Conservation (phyloP, 768 basidiomycete species). For the Neoboletus magnificus region DNA sequence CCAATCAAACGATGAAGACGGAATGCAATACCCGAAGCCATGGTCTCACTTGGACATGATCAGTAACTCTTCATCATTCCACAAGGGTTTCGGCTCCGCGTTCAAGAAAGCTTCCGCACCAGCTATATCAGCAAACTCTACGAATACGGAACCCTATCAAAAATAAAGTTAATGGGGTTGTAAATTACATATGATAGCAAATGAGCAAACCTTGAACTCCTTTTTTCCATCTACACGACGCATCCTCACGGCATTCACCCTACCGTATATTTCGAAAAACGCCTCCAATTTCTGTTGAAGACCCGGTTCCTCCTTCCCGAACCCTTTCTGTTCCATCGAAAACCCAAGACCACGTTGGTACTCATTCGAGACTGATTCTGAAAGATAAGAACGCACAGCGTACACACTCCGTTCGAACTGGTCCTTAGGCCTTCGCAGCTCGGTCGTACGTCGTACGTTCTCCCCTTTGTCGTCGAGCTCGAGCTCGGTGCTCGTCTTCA, state of each 20-base stretch:
- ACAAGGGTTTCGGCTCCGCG: conserved; percentile 78
- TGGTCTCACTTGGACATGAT: conserved; percentile 80
- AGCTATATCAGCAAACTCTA: conserved; percentile 75
- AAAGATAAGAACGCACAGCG: conserved; percentile 58
- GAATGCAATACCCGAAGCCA: neutral
- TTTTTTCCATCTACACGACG: conserved; percentile 74
- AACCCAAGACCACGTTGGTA: neutral
- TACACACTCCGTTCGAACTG: conserved; percentile 85
- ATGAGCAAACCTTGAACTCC: conserved; percentile 73
- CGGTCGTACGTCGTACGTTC: conserved; percentile 72
- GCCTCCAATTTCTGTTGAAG: conserved; percentile 73
- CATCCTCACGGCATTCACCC: conserved; percentile 82
- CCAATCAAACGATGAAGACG: neutral
- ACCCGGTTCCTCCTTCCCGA: conserved; percentile 60
- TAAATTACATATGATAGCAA: neutral
- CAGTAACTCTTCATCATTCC: conserved; percentile 69
- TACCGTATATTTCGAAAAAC: conserved; percentile 77
- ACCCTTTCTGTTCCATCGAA: conserved; percentile 69
- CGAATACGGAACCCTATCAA: conserved; percentile 86
- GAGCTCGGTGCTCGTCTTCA: conserved; percentile 52
- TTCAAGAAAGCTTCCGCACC: conserved; percentile 73
- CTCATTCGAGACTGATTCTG: neutral
- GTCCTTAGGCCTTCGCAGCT: conserved; percentile 72
- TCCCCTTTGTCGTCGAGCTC: conserved; percentile 72
- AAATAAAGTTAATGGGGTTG: neutral